phyloP scores from a whole-genome alignment of 2,329 filamentous ascomycete genomes.

The Didymella lethalis region DNA sequence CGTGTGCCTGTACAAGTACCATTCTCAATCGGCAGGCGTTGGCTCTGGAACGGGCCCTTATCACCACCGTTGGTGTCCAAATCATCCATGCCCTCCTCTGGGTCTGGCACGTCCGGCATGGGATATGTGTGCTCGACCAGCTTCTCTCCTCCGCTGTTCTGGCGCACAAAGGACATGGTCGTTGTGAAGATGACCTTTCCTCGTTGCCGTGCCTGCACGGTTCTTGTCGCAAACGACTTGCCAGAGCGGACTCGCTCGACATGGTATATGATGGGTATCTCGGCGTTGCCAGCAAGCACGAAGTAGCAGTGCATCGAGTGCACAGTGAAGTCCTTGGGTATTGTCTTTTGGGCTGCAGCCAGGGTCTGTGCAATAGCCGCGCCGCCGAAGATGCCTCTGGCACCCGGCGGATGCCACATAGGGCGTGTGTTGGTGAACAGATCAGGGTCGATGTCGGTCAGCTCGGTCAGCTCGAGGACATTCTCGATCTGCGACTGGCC shows the following conservation, averaged over 20 bases:
- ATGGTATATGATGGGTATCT: slow-evolving; percentile 90
- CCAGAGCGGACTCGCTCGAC: slow-evolving; percentile 94
- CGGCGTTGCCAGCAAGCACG: slow-evolving; percentile 84
- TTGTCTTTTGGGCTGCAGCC: slow-evolving; percentile 85
- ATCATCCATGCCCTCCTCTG: slow-evolving; percentile 52
- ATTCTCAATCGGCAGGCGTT: slow-evolving; percentile 65
- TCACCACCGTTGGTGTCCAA: slow-evolving; percentile 41
- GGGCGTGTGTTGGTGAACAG: slow-evolving; percentile 94
- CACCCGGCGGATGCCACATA: slow-evolving; percentile 90
- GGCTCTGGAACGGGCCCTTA: slow-evolving; percentile 65
- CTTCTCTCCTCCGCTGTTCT: slow-evolving; percentile 65
- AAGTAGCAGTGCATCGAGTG: slow-evolving; percentile 99
- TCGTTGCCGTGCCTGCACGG: slow-evolving; percentile 91
- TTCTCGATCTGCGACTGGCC: slow-evolving; percentile 86
- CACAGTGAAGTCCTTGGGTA: slow-evolving; percentile 79
- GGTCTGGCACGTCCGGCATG: slow-evolving; percentile 58
- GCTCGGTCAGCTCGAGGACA: slow-evolving; percentile 82
- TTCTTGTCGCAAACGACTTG: slow-evolving; percentile 86
- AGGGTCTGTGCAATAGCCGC: slow-evolving; percentile 93
- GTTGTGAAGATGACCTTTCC: slow-evolving; percentile 94
- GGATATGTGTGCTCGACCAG: slow-evolving; percentile 70
- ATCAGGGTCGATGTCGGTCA: slow-evolving; percentile 78
- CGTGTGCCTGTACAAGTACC: slow-evolving; percentile 37
- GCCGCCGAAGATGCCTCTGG: slow-evolving; percentile 92
- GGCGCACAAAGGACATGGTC: slow-evolving; percentile 85